Evolutionary conservation across 441 rosid species (phyloP).

Genomic region (Dalechampia spathulata): DNA sequence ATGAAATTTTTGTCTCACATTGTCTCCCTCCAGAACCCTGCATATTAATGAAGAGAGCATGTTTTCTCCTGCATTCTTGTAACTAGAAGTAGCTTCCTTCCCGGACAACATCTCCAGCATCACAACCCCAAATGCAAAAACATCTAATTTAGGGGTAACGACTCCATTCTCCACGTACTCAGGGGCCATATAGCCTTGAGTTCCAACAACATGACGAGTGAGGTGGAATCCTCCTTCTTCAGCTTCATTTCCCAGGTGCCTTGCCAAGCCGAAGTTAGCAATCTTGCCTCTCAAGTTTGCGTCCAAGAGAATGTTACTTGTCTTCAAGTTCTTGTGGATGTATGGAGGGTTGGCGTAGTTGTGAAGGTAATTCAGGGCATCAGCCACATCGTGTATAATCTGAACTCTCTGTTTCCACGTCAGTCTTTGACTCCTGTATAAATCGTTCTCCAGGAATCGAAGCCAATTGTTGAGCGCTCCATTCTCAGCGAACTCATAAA

Average conservation of each 20-base stretch:
- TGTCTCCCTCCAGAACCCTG: constrained; percentile 59
- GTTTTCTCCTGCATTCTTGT: constrained; percentile 31
- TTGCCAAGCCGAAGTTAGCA: constrained; percentile 71
- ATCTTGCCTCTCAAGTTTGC: constrained; percentile 65
- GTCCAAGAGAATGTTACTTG: constrained; percentile 72
- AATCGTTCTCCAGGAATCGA: constrained; percentile 18
- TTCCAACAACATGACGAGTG: constrained; percentile 80
- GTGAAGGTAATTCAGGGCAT: constrained; percentile 76
- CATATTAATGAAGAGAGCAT: constrained; percentile 37
- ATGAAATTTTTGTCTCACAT: constrained; percentile 52
- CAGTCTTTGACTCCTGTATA: constrained; percentile 15
- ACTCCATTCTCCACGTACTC: constrained; percentile 83
- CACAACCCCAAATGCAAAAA: constrained; percentile 76
- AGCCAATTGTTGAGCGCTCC: constrained; percentile 67
- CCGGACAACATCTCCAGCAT: constrained; percentile 78
- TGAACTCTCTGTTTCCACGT: constrained; percentile 84
- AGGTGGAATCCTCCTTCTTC: constrained; percentile 41
- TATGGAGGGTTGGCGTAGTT: constrained; percentile 63
- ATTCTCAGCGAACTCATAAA: constrained; percentile 63
- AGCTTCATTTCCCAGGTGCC: constrained; percentile 32
- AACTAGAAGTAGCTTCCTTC: constrained; percentile 43
- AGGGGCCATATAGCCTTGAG: constrained; percentile 85
- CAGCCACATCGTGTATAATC: constrained; percentile 58
- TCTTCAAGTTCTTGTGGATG: constrained; percentile 77
- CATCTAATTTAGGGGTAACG: constrained; percentile 68